Evolutionary conservation across 768 basidiomycete species (phyloP), one percentile per base, ranked within the genome.

Genomic region (Rubroboletus pulcherrimus): DNA sequence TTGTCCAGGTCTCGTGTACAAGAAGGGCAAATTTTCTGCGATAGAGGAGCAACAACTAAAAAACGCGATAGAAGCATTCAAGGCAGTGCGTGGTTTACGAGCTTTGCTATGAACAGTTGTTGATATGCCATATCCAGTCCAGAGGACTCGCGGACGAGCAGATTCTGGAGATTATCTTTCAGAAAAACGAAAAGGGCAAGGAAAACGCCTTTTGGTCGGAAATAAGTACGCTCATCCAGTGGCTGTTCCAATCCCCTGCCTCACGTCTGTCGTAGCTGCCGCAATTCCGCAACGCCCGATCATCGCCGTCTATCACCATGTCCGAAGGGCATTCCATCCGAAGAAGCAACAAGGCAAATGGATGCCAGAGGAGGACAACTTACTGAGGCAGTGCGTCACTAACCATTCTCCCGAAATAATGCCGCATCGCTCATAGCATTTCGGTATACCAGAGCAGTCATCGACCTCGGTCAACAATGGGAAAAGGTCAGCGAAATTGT

Each of bases 1-100:
- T 39, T 38, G 43, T 56, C 24, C 54, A 92, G 90, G 89, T 33
- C 80, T 93, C n/a, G 80, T 89, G 3, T 92, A 90, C 69, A 91
- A 87, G 73, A 91, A 91, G 70, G 91, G 91, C 14, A 92, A 90
- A 66, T 93, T 93, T 63, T 91, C 89, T 26, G 81, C 85, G 0
- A 83, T 84, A 40, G 91, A 93, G 64, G 87, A 85, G 54, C 78
- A 83, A 26, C 85, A 85, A 58, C 70, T 92, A 1, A 78, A 73
- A 58, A 68, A 71, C 14, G 90, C 89, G 7, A 83, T 93, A 35
- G 83, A 86, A 53, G 69, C 73, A 9, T 91, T 85, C 66, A 78
- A 80, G 51, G 62, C 69, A 19, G 89, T 88, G 62, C 46, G 84
- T 74, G 19, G 17, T 45, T 51, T 53, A 21, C 30, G 19, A 45